phyloP scores from a whole-genome alignment of 768 basidiomycete species.

The Psilocybe sp. region DNA sequence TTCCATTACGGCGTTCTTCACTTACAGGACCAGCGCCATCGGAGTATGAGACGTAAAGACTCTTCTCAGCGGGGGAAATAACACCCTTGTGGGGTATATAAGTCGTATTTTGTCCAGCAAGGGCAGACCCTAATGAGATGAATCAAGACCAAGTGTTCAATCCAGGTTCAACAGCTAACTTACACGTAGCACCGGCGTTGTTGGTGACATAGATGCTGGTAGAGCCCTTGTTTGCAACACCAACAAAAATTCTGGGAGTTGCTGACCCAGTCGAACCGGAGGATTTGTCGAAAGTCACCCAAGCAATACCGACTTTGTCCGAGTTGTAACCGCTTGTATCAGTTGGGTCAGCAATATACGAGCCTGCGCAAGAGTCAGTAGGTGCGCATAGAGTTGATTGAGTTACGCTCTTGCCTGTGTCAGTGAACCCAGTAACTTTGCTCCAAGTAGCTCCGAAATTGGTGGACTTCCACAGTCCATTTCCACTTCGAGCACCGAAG shows the following conservation, averaged over 20 bases:
- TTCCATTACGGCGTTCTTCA: background rate
- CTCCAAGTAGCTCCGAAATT: slow-evolving; percentile 58
- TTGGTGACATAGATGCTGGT: slow-evolving; percentile 55
- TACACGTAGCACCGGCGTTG: slow-evolving; percentile 58
- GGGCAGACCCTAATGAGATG: slow-evolving; percentile 43
- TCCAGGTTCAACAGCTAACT: slow-evolving; percentile 10
- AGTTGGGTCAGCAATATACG: slow-evolving; percentile 49
- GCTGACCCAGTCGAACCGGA: slow-evolving; percentile 51
- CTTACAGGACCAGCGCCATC: slow-evolving; percentile 59
- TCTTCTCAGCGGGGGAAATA: slow-evolving; percentile 52
- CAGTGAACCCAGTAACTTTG: slow-evolving; percentile 57
- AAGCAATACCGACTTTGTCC: slow-evolving; percentile 46
- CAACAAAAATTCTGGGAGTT: slow-evolving; percentile 66
- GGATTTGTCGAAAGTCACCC: slow-evolving; percentile 62
- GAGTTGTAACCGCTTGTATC: slow-evolving; percentile 46
- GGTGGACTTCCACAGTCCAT: slow-evolving; percentile 67
- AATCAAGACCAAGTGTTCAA: background rate
- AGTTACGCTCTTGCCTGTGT: slow-evolving; percentile 36
- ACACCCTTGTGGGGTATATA: slow-evolving; percentile 69
- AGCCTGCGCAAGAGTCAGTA: slow-evolving; percentile 31
- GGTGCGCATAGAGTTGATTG: background rate
- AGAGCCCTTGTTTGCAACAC: slow-evolving; percentile 55
- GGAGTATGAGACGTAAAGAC: slow-evolving; percentile 59
- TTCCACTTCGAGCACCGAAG: slow-evolving; percentile 63
- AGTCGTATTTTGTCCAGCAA: slow-evolving; percentile 55